A percentile compares a stretch with the other conserved stretches of the same genome.
phyloP scores from a whole-genome alignment of 129 eudicot species.

The Pseudognaphalium luteoalbum region DNA sequence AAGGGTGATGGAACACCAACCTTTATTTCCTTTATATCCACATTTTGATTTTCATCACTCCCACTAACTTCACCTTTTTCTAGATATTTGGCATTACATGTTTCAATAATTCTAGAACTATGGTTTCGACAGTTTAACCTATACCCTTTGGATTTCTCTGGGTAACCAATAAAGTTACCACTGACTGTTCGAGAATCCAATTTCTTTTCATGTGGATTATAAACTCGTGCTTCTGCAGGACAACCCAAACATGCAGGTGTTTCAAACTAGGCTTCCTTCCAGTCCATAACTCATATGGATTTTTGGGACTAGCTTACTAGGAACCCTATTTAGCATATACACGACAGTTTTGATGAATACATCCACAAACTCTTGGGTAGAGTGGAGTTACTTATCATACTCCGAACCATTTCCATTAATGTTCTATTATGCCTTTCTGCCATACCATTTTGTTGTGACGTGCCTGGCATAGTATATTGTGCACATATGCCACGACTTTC shows the following conservation, averaged over 20 bases:
- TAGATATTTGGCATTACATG: background rate
- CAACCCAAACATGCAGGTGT: background rate
- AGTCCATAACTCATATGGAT: background rate
- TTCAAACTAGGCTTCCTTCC: background rate
- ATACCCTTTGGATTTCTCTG: background rate
- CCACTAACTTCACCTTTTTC: background rate
- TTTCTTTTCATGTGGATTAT: background rate
- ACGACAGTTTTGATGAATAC: background rate
- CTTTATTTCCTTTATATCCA: background rate
- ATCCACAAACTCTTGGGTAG: background rate
- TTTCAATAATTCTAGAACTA: background rate
- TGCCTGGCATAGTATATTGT: background rate
- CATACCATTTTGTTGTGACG: background rate
- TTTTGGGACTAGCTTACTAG: background rate
- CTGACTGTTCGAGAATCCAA: background rate
- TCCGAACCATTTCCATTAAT: background rate
- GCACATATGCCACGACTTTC: background rate
- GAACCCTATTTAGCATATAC: background rate
- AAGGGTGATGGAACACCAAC: background rate
- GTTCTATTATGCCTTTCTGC: background rate
- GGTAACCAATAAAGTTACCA: background rate
- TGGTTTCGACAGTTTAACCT: background rate
- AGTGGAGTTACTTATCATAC: background rate
- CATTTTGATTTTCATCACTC: background rate
- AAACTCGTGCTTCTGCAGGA: background rate